phyloP scores from a whole-genome alignment of 2,329 filamentous ascomycete genomes.

The Lasiodiplodia sp. region DNA sequence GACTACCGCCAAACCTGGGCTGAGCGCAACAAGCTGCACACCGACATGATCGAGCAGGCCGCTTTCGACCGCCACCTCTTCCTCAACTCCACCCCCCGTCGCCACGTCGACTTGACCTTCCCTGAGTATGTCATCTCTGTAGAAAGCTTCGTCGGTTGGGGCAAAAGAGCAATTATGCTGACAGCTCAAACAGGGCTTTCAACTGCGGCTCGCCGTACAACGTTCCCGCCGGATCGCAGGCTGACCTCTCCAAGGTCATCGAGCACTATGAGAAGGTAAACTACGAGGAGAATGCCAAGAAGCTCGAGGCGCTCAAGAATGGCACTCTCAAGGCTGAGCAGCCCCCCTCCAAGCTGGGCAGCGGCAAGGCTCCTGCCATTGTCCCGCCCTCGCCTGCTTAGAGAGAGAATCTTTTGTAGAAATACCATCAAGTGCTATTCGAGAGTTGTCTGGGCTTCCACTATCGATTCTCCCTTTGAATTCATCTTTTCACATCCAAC shows the following conservation, averaged over 20 bases:
- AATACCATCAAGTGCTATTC: slow-evolving; percentile 10
- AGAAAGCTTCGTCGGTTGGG: neutral
- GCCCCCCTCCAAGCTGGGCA: slow-evolving; percentile 17
- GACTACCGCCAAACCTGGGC: slow-evolving; percentile 61
- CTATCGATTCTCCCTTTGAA: neutral
- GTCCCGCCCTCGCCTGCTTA: slow-evolving; percentile 5
- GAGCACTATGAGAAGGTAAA: slow-evolving; percentile 68
- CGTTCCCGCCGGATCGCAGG: slow-evolving; percentile 66
- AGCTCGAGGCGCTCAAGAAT: slow-evolving; percentile 53
- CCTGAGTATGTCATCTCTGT: slow-evolving; percentile 65
- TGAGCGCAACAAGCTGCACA: slow-evolving; percentile 66
- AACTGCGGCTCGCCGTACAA: slow-evolving; percentile 70
- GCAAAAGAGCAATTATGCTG: neutral
- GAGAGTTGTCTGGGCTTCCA: neutral
- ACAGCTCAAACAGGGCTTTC: slow-evolving; percentile 59
- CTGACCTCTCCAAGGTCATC: slow-evolving; percentile 66
- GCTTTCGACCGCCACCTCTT: slow-evolving; percentile 69
- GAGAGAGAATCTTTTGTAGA: slow-evolving; percentile 7
- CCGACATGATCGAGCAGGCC: slow-evolving; percentile 67
- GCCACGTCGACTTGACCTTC: slow-evolving; percentile 63
- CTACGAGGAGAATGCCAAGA: slow-evolving; percentile 63
- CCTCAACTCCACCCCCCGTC: slow-evolving; percentile 52
- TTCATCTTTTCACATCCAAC: too few species aligned
- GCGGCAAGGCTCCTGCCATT: neutral
- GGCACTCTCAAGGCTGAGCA: slow-evolving; percentile 43